Evolutionary conservation across 2,329 filamentous ascomycete species (phyloP), one percentile per base, ranked within the genome.

Genomic region (Colletotrichum karsti): DNA sequence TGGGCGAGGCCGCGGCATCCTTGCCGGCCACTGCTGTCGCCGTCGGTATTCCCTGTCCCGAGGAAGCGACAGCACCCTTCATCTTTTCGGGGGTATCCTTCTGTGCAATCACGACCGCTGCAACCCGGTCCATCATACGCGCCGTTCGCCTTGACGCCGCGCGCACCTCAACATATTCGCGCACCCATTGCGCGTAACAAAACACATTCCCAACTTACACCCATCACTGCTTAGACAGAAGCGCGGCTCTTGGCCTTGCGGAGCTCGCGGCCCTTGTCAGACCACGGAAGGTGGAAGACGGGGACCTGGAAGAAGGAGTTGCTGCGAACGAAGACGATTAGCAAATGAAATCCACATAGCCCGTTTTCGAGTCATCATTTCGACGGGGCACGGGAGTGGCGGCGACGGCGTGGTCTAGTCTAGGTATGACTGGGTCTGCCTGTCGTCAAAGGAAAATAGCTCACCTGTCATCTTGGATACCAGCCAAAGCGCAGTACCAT

Each of bases 221-320:
- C n/a, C 39, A 28, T 37, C 30, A 26, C 4, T 0, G n/a, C 28
- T 35, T 57, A 69, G 18, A 51, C 66, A 20, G 64, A 41, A 58
- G 83, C 83, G 41, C 84, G 83, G 61, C 80, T 81, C 84, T 91
- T 84, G 70, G 75, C 74, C 67, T 76, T 77, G 69, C 90, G 87
- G 69, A 78, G 79, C 79, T 90, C 86, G 70, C 87, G 88, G 59
- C 89, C 92, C 82, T 92, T 92, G 74, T 92, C 91, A 39, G 93
- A 95, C 95, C 95, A 98, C 60, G 95, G 95, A 87, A 98, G 97
- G 86, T 97, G 94, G 74, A 92, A 91, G 71, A 98, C 94, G 57
- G 95, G 95, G 70, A 97, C 90, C 79, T 96, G 87, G 86, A 97
- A 96, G 90, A 97, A 97, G 28, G 88, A 91, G 82, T 91, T 91